Evolutionary conservation across 257 asterid genomes (phyloP).

Genomic region (Cinchona pubescens): DNA sequence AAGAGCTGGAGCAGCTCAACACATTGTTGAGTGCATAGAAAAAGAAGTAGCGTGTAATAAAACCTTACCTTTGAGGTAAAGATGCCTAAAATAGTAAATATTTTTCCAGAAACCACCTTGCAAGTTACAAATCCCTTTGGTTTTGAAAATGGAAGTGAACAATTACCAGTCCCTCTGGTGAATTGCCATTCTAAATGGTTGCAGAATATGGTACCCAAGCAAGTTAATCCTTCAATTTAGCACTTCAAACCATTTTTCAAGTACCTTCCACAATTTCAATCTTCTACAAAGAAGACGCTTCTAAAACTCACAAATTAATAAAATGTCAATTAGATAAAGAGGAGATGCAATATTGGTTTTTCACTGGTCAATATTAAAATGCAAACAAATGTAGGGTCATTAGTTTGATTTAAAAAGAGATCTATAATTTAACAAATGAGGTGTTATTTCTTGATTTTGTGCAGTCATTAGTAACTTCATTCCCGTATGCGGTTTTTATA

Average conservation of each 20-base stretch:
- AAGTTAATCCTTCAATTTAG: neutral
- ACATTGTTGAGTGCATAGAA: neutral
- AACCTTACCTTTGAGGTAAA: neutral
- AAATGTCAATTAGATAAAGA: no score
- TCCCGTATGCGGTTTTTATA: no score
- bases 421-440: no score
- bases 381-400: neutral
- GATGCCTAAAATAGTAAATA: neutral
- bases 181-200: neutral
- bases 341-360: neutral
- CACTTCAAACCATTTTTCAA: neutral
- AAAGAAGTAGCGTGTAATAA: neutral
- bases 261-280: neutral
- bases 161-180: neutral
- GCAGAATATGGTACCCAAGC: neutral
- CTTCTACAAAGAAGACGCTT: neutral
- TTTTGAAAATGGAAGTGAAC: neutral
- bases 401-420: no score
- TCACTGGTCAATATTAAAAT: neutral
- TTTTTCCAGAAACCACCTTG: neutral
- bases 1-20: neutral
- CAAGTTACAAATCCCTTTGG: neutral
- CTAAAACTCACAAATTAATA: neutral
- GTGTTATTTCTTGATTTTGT: no score
- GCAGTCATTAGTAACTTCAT: no score